Evolutionary conservation across 805 yeast species (phyloP), one percentile per base, ranked within the genome.

Genomic region (Schizosaccharomyces octosporus): DNA sequence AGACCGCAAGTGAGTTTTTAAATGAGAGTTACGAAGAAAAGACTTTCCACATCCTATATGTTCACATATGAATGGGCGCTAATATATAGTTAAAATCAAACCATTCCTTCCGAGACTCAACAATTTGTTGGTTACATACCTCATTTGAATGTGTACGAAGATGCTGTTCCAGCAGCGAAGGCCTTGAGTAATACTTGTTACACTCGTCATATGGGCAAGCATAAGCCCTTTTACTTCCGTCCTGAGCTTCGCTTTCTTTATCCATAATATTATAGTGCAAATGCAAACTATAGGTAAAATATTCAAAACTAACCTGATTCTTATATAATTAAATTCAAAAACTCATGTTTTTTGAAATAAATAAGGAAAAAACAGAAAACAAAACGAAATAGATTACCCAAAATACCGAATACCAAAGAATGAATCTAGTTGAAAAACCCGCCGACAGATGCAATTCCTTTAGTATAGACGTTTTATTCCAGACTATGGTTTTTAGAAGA

Each of bases 151-250:
- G 98, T 0, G 85, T 71, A 48, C 90, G 74, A 64, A 78, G 76
- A 67, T 93, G 98, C 67, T 87, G 95, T 43, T 83, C 85, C 60
- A 93, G 73, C 11, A 87, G 74, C 1, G 94, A 82, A 0, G 97
- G 97, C 59, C 90, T 76, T 5, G 84, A 74, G 67, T 87, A 90
- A 0, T 85, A 78, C 69, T 87, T 90, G 39, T 72, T 78, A 67
- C 97, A 93, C 2, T 79, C 83, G 5, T 75, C 78, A 63, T 74
- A 78, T 21, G 76, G 78, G 70, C 97, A 90, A 24, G 31, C 36
- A 29, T 24, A 51, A 24, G 13, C n/a, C n/a, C 1, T 51, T 51
- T 51, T 24, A 7, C 9, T 29, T 21, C n/a, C 31, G 7, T 45
- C 17, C 51, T 36, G 17, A 36, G 15, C 41, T 36, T 36, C 41